These are phyloP conservation scores for Camelina hispida DNA, from an alignment of 345 rosid species.

Conservation along the genomic window DNA sequence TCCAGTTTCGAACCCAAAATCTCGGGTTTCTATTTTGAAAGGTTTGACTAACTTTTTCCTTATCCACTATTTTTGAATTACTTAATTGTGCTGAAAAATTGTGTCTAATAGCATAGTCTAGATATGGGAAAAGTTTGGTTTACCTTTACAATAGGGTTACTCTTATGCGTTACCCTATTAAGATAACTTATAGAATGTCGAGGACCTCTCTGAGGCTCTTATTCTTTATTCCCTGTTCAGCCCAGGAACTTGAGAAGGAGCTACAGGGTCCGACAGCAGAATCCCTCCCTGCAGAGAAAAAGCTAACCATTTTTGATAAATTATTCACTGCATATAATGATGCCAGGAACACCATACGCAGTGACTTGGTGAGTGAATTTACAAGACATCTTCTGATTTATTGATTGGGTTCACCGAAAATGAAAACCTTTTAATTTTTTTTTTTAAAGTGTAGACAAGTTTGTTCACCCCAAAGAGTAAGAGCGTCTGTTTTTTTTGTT, in stretches of 20 bases:
- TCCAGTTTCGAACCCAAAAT: slow-evolving; percentile 93
- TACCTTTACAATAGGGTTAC: slow-evolving; percentile 4
- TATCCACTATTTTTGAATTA: slow-evolving; percentile 11
- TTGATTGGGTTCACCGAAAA: slow-evolving; percentile 8
- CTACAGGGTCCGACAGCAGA: slow-evolving; percentile 74
- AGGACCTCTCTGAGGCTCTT: slow-evolving; percentile 36
- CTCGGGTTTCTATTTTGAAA: slow-evolving; percentile 91
- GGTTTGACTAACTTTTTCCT: slow-evolving; percentile 50
- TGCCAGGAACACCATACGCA: slow-evolving; percentile 88
- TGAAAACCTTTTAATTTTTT: neutral
- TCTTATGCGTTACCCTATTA: slow-evolving; percentile 17
- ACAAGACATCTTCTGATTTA: slow-evolving; percentile 6
- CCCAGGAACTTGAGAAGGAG: slow-evolving; percentile 98
- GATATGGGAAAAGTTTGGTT: slow-evolving; percentile 18
- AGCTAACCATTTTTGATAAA: slow-evolving; percentile 77
- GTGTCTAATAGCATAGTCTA: slow-evolving; percentile 12
- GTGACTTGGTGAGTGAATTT: slow-evolving; percentile 77
- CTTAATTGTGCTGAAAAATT: slow-evolving; percentile 9
- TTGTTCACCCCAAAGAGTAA: slow-evolving; percentile 3
- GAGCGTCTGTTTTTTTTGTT: slow-evolving; percentile 4
- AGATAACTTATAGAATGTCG: slow-evolving; percentile 13
- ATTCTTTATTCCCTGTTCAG: slow-evolving; percentile 53
- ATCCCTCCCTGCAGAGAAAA: slow-evolving; percentile 81
- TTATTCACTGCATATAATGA: slow-evolving; percentile 89
- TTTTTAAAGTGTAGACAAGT: slow-evolving; percentile 22